Evolutionary conservation across 495 filamentous ascomycete species (phyloP).

Genomic region (Penicillium cinerascens): DNA sequence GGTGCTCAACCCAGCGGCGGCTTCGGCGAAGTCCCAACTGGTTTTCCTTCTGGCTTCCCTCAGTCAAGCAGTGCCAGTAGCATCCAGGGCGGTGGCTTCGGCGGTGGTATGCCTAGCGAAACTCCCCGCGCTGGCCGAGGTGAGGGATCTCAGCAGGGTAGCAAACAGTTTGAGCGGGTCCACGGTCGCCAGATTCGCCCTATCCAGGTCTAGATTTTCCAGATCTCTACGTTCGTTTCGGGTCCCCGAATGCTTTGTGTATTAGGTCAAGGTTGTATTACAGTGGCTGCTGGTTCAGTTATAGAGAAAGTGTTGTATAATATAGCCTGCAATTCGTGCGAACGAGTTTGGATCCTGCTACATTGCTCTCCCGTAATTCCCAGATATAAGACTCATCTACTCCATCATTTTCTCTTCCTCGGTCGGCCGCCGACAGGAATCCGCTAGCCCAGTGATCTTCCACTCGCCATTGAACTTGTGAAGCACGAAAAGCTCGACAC

Average conservation of each 20-base stretch:
- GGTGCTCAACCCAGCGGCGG: slow-evolving; percentile 4
- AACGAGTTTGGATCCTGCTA: background rate
- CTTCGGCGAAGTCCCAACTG: slow-evolving; percentile 1
- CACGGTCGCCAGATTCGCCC: slow-evolving; percentile 31
- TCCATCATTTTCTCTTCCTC: slow-evolving; percentile 32
- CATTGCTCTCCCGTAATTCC: background rate
- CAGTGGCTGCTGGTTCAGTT: slow-evolving; percentile 21
- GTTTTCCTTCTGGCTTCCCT: slow-evolving; percentile 1
- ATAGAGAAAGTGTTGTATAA: slow-evolving; percentile 6
- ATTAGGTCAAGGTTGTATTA: slow-evolving; percentile 10
- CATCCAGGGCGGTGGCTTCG: background rate
- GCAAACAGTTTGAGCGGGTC: slow-evolving; percentile 17
- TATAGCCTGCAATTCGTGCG: slow-evolving; percentile 2
- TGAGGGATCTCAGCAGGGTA: background rate
- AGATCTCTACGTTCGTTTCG: slow-evolving; percentile 10
- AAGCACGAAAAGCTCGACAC: slow-evolving; percentile 38
- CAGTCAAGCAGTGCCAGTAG: background rate
- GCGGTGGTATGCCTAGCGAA: slow-evolving; percentile 1
- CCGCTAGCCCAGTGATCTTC: slow-evolving; percentile 41
- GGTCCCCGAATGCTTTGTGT: slow-evolving; percentile 11
- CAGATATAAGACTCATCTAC: background rate
- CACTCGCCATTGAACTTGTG: slow-evolving; percentile 37
- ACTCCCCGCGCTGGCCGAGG: background rate
- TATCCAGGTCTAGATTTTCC: slow-evolving; percentile 12
- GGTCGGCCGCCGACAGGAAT: slow-evolving; percentile 38